Conservation (phyloP, 352 stramenopile species). For the Globisporangium viniferum region DNA sequence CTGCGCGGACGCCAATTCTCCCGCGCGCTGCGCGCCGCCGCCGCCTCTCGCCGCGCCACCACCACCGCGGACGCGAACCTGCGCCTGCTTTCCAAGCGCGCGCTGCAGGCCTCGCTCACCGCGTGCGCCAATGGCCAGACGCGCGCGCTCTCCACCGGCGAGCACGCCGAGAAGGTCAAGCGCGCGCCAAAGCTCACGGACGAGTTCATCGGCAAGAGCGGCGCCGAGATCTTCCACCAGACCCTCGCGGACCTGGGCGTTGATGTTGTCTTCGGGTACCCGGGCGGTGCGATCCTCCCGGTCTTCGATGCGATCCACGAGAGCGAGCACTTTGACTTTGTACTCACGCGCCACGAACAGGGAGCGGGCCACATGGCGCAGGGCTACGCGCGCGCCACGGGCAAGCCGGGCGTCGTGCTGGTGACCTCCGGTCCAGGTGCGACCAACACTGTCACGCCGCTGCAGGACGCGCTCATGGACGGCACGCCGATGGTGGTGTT, state of each 20-base stretch:
- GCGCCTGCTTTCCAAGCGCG: constrained; percentile 9
- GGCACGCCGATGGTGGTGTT: constrained; percentile 94
- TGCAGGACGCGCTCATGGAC: constrained; percentile 94
- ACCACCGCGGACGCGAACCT: constrained; percentile 4
- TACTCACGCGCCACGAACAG: constrained; percentile 81
- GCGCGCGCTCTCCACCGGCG: constrained; percentile 33
- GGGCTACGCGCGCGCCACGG: constrained; percentile 77
- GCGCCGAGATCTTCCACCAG: constrained; percentile 93
- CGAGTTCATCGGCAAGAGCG: constrained; percentile 90
- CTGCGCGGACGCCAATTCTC: constrained; percentile 42
- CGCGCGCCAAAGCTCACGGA: constrained; percentile 57
- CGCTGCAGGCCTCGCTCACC: constrained; percentile 12
- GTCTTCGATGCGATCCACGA: constrained; percentile 95
- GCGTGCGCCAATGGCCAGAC: constrained; percentile 12
- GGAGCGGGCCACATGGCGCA: constrained; percentile 85
- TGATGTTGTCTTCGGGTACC: constrained; percentile 93
- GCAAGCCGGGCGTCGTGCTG: constrained; percentile 90
- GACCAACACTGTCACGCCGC: constrained; percentile 93
- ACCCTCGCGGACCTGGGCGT: constrained; percentile 90
- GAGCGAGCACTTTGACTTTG: constrained; percentile 78
- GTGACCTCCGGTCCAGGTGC: constrained; percentile 92
- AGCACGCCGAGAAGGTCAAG: constrained; percentile 34
- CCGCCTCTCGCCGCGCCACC: constrained; percentile 12
- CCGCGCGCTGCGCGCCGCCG: constrained; percentile 32
- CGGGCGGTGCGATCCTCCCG: constrained; percentile 91